Conservation (phyloP, 441 rosid species). For the Erodium texanum region DNA sequence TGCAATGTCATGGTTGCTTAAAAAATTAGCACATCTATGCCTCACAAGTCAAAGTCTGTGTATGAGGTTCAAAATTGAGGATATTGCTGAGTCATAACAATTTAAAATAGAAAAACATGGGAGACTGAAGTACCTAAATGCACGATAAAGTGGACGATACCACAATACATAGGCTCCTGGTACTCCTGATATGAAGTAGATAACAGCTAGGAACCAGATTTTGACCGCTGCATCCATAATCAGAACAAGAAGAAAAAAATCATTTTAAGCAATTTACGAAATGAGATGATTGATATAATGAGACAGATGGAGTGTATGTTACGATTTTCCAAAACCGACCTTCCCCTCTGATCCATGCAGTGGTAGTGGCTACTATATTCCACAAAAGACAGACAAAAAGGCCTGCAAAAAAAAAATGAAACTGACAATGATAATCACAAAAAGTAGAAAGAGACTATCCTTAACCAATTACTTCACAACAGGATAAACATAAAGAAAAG, state of each 20-base stretch:
- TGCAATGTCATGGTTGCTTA: too few relatives aligned
- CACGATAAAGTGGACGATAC: constrained; percentile 97
- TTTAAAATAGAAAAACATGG: too few relatives aligned
- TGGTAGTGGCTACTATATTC: constrained; percentile 84
- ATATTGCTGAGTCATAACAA: background rate
- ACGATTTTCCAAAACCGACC: constrained; percentile 32
- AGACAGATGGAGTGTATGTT: background rate
- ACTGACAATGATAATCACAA: background rate
- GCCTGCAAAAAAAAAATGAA: constrained; percentile 36
- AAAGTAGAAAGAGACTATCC: too few relatives aligned
- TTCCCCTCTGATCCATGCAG: constrained; percentile 92
- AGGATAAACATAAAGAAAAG: too few relatives aligned
- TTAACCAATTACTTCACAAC: too few relatives aligned
- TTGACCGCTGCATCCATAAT: constrained; percentile 65
- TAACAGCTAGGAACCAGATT: constrained; percentile 91
- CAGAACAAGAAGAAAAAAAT: background rate
- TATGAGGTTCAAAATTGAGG: background rate
- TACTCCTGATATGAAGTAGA: constrained; percentile 79
- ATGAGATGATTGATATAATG: constrained; percentile 2
- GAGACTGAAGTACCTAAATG: constrained; percentile 98
- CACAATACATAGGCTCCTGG: constrained; percentile 88
- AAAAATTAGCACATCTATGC: too few relatives aligned
- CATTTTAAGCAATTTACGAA: constrained; percentile 10
- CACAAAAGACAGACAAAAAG: constrained; percentile 68
- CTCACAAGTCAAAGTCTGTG: too few relatives aligned